Evolutionary conservation across 805 yeast genomes (phyloP).

Genomic region (Lipomyces yamadae): DNA sequence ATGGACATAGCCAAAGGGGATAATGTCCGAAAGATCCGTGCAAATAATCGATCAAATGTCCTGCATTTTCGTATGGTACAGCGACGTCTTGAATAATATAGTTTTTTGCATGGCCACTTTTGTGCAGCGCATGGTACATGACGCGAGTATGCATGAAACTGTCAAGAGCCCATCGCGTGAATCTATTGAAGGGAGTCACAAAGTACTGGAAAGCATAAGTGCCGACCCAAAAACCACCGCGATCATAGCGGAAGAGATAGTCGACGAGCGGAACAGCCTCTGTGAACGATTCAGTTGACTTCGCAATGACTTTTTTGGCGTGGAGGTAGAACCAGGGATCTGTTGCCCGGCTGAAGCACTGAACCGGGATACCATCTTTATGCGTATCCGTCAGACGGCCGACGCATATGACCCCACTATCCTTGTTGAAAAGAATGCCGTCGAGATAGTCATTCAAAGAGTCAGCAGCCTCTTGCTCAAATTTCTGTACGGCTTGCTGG

Average conservation of each 20-base stretch:
- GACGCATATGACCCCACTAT: slow-evolving; percentile 7
- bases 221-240: slow-evolving; percentile 15
- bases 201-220: slow-evolving; percentile 10
- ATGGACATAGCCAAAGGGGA: slow-evolving; percentile 14
- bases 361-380: neutral
- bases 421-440: slow-evolving; percentile 6
- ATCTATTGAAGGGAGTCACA: slow-evolving; percentile 12
- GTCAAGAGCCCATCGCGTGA: slow-evolving; percentile 14
- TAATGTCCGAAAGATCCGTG: slow-evolving; percentile 6
- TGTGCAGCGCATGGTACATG: slow-evolving; percentile 14
- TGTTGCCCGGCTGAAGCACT: slow-evolving; percentile 10
- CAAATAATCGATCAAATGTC: slow-evolving; percentile 5
- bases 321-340: slow-evolving; percentile 14
- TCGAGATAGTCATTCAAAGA: slow-evolving; percentile 8
- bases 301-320: slow-evolving; percentile 1
- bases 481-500: slow-evolving; percentile 4
- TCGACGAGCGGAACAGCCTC: slow-evolving; percentile 13
- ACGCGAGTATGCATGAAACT: slow-evolving; percentile 13
- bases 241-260: slow-evolving; percentile 14
- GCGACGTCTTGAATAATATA: slow-evolving; percentile 14
- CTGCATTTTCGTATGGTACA: slow-evolving; percentile 1
- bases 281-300: slow-evolving; percentile 1
- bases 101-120: slow-evolving; percentile 6
- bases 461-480: slow-evolving; percentile 5
- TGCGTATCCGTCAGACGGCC: slow-evolving; percentile 5